phyloP scores from a whole-genome alignment of 2,329 filamentous ascomycete genomes.

The Albophoma yamanashiensis region DNA sequence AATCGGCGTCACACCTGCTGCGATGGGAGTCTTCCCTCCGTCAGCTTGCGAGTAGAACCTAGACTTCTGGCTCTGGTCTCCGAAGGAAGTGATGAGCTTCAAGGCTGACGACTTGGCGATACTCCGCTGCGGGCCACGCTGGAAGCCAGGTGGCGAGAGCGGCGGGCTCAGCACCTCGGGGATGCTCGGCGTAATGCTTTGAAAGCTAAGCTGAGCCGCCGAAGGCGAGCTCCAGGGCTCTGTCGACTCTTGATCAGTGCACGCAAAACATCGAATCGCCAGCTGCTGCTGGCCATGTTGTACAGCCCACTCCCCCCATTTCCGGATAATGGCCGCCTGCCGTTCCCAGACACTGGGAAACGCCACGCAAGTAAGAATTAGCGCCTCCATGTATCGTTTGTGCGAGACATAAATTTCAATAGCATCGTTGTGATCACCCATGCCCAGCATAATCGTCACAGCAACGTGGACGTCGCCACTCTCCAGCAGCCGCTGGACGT shows the following conservation, averaged over 20 bases:
- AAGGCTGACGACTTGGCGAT: conserved; percentile 74
- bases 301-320: conserved; percentile 91
- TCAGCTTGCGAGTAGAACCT: conserved; percentile 51
- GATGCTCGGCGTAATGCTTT: conserved; percentile 42
- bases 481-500: conserved; percentile 82
- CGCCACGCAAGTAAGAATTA: conserved; percentile 75
- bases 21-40: conserved; percentile 61
- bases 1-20: conserved; percentile 79
- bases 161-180: conserved; percentile 58
- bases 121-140: conserved; percentile 46
- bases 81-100: conserved; percentile 87
- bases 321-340: conserved; percentile 75
- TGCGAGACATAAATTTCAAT: conserved; percentile 95
- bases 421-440: conserved; percentile 87
- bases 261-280: conserved; percentile 87
- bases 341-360: conserved; percentile 85
- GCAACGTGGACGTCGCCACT: conserved; percentile 86
- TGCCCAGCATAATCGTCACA: conserved; percentile 82
- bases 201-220: conserved; percentile 50
- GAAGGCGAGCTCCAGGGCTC: conserved; percentile 85
- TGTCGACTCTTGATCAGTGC: conserved; percentile 72
- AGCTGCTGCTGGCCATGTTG: conserved; percentile 80
- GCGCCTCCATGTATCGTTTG: conserved; percentile 82
- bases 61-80: conserved; percentile 48
- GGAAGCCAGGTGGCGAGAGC: conserved; percentile 60